Evolutionary conservation across 148 eudicot genomes (phyloP), one percentile per base, ranked within the genome.

Genomic region (Rhododendron vialii): DNA sequence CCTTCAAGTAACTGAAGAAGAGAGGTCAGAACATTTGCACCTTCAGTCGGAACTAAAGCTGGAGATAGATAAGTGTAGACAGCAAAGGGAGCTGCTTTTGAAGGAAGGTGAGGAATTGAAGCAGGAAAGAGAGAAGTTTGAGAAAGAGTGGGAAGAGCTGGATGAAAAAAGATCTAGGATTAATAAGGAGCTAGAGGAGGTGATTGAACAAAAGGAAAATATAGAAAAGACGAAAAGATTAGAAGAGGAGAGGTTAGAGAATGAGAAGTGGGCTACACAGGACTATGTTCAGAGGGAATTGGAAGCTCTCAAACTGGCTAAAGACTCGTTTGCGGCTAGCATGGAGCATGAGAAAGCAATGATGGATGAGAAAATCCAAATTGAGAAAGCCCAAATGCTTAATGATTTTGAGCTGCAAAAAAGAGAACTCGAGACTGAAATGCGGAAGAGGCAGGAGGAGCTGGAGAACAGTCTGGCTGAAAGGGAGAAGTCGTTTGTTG

Each of bases 111-210:
- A 93, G 77, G 96, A 92, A 80, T 88, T 97, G 88, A 97, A 89
- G 89, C 93, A 91, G 79, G 98, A 94, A 84, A 93, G 90, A 88
- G 89, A 86, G 90, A 89, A 89, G 84, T 97, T 97, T 92, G 99
- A 97, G 92, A 92, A 89, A 88, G 99, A 97, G 86, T 97, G 99
- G 99, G 99, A 97, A 87, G 94, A 90, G 50, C 94, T 97, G 85
- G 99, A 97, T 90, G 98, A 93, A 91, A 95, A 92, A 91, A 91
- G 92, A 82, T 86, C 88, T 33, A 90, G 87, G 84, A 83, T 88
- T 78, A 92, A 88, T 89, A 90, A 88, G 86, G 96, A 95, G 86
- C 85, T 92, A 74, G 93, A 92, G 83, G 88, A 89, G 86, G 63
- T 93, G 48, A 86, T 86, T 55, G 91, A 87, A 80, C 93, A 95